Base-by-base conservation (phyloP, 345 rosid genomes). In the Nephelium lappaceum region DNA sequence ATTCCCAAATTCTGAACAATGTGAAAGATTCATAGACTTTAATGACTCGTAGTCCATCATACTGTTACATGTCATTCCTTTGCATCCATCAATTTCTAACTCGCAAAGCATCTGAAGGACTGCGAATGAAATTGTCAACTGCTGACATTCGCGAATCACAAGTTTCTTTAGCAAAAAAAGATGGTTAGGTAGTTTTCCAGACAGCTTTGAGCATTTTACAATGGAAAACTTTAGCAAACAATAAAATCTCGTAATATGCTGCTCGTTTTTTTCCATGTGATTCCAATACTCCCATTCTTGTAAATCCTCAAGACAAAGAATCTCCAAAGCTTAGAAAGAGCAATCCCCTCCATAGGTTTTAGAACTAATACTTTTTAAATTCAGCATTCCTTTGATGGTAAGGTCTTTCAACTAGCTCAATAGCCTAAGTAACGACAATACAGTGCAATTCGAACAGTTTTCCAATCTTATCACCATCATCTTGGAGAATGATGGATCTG, bases 251-350 rank as follows among this genome's bases (percentile, higher is more conserved):
- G 0, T 14, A 58, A 21, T 3, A 21, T 21, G 49, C 38, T 21
- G 49, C 42, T 42, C 58, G 5, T 74, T 15, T 62, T 62, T 24
- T 4, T 42, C n/a, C 5, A 61, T 43, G 10, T 55, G 31, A 6
- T 74, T 55, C 77, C 77, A 74, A 24, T 14, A 25, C 9, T 61
- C 58, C 68, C 57, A 61, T 23, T 45, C 69, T 10, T 5, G 10
- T 55, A 74, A 7, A 43, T 61, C 6, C 42, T 42, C 58, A 15
- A 43, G 58, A 62, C 11, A 8, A 42, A 74, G 77, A 74, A 36
- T 62, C 57, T 74, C 77, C 36, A 74, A 42, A 12, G 69, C 41
- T 61, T 43, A 67, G 27, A 61, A 73, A 8, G 39, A 72, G 31
- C 57, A 61, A 42, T 6, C 39, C n/a, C 27, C 23, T 11, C 67